phyloP scores from a whole-genome alignment of 306 rosid species.

The Medicago ruthenica region DNA sequence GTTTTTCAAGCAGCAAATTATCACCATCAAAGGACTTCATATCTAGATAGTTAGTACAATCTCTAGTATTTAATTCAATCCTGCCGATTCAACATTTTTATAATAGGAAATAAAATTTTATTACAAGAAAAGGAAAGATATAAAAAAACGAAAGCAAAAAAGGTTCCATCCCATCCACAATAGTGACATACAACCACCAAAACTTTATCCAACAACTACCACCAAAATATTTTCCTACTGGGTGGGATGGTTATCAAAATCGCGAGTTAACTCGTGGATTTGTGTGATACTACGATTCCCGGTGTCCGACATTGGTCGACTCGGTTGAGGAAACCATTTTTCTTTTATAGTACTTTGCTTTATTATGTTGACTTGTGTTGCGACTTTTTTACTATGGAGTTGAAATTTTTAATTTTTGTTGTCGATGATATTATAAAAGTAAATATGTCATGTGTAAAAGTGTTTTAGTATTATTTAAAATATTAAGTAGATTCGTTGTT shows the following conservation, averaged over 20 bases:
- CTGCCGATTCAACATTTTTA: neutral
- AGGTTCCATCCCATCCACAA: neutral
- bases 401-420: neutral
- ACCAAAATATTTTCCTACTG: neutral
- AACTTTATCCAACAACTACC: slow-evolving; percentile 2
- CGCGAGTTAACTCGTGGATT: too few relatives aligned
- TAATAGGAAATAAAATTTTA: neutral
- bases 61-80: slow-evolving; percentile 23
- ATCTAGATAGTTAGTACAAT: too few relatives aligned
- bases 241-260: too few relatives aligned
- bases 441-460: neutral
- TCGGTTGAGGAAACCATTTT: too few relatives aligned
- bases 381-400: neutral
- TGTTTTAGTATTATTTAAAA: neutral
- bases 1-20: slow-evolving; percentile 8
- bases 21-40: neutral
- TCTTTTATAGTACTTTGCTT: neutral
- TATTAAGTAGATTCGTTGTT: neutral
- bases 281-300: too few relatives aligned
- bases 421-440: slow-evolving; percentile 5
- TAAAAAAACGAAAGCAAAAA: slow-evolving; percentile 3
- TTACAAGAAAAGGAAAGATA: slow-evolving; percentile 8
- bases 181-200: neutral
- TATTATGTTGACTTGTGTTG: neutral
- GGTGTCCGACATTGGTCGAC: too few relatives aligned